A percentile compares a stretch with the other conserved stretches of the same genome.
These are phyloP conservation scores for Rhododendron kiyosumense DNA, from an alignment of 148 eudicot species.

Conservation along the genomic window DNA sequence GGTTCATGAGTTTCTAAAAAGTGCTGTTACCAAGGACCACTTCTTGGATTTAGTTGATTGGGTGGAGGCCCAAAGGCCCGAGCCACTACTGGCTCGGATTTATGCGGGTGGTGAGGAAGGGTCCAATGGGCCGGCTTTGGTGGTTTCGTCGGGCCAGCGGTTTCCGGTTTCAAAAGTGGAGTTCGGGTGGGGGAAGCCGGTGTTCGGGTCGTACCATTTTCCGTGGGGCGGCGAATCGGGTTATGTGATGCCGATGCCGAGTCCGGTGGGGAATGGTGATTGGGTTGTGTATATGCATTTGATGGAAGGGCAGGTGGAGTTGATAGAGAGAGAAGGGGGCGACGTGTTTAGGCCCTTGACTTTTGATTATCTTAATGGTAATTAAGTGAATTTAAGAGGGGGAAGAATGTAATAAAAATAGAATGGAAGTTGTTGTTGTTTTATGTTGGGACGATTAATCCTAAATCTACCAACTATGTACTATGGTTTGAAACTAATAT, in stretches of 20 bases:
- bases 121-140: constrained; percentile 49
- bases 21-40: constrained; percentile 45
- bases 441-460: background rate
- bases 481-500: background rate
- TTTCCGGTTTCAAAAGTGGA: constrained; percentile 55
- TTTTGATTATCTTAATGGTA: constrained; percentile 14
- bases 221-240: constrained; percentile 70
- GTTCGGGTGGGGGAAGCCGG: constrained; percentile 74
- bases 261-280: constrained; percentile 54
- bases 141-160: constrained; percentile 58
- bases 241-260: constrained; percentile 79
- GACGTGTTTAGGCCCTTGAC: constrained; percentile 46
- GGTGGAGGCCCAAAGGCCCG: constrained; percentile 70
- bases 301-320: constrained; percentile 37
- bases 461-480: background rate
- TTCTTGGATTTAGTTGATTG: constrained; percentile 64
- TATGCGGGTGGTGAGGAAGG: constrained; percentile 22
- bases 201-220: constrained; percentile 64
- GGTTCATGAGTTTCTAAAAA: constrained; percentile 39
- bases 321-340: constrained; percentile 37
- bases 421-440: background rate
- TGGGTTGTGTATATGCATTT: constrained; percentile 82
- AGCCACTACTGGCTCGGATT: constrained; percentile 36
- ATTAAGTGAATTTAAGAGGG: background rate
- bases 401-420: background rate